Percentiles rank a stretch among this genome's conserved stretches.
Conservation (phyloP, 2,329 filamentous ascomycete genomes). For the Colletotrichum sp. region DNA sequence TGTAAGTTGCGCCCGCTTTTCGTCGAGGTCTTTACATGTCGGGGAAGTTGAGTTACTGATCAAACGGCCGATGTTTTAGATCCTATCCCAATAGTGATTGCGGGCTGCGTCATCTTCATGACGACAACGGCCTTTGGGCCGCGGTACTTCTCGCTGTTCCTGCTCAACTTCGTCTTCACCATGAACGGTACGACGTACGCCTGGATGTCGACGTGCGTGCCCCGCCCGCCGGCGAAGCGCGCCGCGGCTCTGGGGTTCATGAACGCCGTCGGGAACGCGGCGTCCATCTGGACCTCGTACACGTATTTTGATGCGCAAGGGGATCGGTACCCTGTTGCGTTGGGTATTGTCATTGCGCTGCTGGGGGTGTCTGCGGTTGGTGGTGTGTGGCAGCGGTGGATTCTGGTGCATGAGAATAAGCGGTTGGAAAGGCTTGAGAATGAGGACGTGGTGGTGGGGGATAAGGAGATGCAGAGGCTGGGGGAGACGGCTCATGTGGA, state of each 20-base stretch:
- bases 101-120: conserved; percentile 61
- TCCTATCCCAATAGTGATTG: conserved; percentile 54
- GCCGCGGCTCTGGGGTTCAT: conserved; percentile 34
- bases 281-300: not conserved
- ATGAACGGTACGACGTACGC: conserved; percentile 54
- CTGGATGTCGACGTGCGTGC: conserved; percentile 56
- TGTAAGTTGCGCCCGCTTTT: not conserved
- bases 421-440: not conserved
- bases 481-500: not conserved
- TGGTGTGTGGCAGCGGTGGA: not conserved
- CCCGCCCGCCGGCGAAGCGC: conserved; percentile 58
- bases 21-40: too few relatives aligned
- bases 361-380: not conserved
- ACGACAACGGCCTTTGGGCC: conserved; percentile 53
- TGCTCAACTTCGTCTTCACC: conserved; percentile 60
- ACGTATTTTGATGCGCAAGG: not conserved
- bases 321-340: not conserved
- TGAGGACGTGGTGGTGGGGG: not conserved
- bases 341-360: not conserved
- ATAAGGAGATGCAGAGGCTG: not conserved
- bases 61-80: conserved; percentile 23
- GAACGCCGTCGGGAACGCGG: not conserved
- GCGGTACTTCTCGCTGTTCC: conserved; percentile 61
- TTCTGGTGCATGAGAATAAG: not conserved
- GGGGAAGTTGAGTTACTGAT: not conserved